These are phyloP conservation scores for Tephrocybe sp. DNA, from an alignment of 768 basidiomycete species.

Conservation along the genomic window DNA sequence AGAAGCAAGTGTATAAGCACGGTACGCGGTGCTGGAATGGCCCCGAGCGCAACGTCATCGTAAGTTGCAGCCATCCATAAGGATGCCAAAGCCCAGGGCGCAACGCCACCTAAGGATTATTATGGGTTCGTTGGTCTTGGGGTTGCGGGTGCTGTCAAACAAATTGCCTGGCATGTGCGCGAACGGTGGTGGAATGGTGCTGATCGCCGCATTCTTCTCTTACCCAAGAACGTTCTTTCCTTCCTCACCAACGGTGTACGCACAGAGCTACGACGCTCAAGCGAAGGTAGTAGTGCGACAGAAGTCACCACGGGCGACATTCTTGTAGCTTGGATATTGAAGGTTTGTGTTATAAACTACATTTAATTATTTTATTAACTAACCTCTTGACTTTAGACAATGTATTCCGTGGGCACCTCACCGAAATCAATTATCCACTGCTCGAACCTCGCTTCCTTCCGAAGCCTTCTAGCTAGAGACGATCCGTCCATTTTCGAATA, in stretches of 20 bases:
- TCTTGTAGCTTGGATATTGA: slow-evolving; percentile 40
- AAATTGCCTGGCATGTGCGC: slow-evolving; percentile 33
- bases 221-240: slow-evolving; percentile 30
- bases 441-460: slow-evolving; percentile 38
- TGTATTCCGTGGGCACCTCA: slow-evolving; percentile 32
- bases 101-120: slow-evolving; percentile 7
- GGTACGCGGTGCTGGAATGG: slow-evolving; percentile 98
- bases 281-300: slow-evolving; percentile 19
- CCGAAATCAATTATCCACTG: slow-evolving; percentile 32
- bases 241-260: slow-evolving; percentile 31
- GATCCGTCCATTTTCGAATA: slow-evolving; percentile 23
- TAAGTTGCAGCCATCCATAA: slow-evolving; percentile 30
- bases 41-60: slow-evolving; percentile 82
- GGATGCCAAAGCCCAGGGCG: not conserved
- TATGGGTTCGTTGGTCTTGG: slow-evolving; percentile 29
- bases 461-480: slow-evolving; percentile 24
- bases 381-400: slow-evolving; percentile 22
- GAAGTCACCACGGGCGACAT: slow-evolving; percentile 35
- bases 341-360: slow-evolving; percentile 21
- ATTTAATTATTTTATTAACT: not conserved
- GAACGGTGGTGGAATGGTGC: slow-evolving; percentile 39
- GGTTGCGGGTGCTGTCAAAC: slow-evolving; percentile 27
- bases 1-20: slow-evolving; percentile 76
- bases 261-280: slow-evolving; percentile 20
- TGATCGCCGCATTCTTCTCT: slow-evolving; percentile 30